Evolutionary conservation across 148 eudicot species (phyloP).

Genomic region (Silene uniflora): DNA sequence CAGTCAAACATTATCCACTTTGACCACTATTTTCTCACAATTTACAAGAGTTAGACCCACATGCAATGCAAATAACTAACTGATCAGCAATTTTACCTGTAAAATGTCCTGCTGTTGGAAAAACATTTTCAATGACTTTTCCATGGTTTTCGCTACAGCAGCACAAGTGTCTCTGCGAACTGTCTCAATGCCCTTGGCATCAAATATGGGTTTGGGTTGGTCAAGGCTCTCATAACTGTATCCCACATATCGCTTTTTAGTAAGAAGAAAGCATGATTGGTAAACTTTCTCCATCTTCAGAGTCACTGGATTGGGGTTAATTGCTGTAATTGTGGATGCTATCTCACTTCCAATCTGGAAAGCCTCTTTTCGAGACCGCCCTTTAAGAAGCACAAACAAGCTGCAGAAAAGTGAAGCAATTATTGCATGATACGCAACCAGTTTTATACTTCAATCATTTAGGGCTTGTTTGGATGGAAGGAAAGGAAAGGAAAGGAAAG

Average conservation of each 20-base stretch:
- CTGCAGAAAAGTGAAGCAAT: conserved; percentile 43
- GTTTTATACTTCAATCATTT: no score
- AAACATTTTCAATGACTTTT: conserved; percentile 69
- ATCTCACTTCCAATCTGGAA: conserved; percentile 77
- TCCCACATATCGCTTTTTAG: conserved; percentile 94
- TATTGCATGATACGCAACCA: not conserved
- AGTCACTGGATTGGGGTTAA: conserved; percentile 79
- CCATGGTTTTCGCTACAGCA: conserved; percentile 90
- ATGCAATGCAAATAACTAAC: not conserved
- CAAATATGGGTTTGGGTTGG: conserved; percentile 70
- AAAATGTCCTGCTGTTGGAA: conserved; percentile 59
- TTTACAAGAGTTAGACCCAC: no score
- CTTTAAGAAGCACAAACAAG: conserved; percentile 89
- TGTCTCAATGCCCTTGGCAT: conserved; percentile 98
- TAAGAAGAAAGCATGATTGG: conserved; percentile 87
- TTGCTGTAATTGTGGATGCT: conserved; percentile 66
- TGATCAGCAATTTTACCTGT: conserved; percentile 41
- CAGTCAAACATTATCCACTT: no score
- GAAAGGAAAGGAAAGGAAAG: no score
- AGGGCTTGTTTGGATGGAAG: no score
- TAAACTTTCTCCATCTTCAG: conserved; percentile 97
- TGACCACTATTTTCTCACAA: no score
- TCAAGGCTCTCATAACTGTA: conserved; percentile 79
- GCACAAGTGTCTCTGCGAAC: conserved; percentile 92
- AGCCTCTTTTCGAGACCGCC: conserved; percentile 66